Evolutionary conservation across 805 yeast genomes (phyloP).

Genomic region (Candida khao-thaluensis): DNA sequence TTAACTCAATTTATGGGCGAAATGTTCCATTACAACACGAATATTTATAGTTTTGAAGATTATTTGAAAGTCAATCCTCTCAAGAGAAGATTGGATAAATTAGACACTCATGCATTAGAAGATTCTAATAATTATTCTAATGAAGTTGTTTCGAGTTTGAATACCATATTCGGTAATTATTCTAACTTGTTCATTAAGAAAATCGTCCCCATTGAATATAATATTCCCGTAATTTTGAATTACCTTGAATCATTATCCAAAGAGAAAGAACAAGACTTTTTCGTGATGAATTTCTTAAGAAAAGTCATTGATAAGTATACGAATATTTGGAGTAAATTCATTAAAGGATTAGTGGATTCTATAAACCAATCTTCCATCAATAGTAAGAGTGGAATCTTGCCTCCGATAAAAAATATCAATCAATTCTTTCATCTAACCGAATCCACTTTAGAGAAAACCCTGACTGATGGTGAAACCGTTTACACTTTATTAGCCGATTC

Average conservation of each 20-base stretch:
- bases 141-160: slow-evolving; percentile 46
- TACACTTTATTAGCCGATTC: slow-evolving; percentile 27
- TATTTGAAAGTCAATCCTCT: slow-evolving; percentile 30
- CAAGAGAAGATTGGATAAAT: slow-evolving; percentile 31
- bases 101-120: slow-evolving; percentile 22
- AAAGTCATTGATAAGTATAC: slow-evolving; percentile 52
- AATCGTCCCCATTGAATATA: slow-evolving; percentile 36
- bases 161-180: slow-evolving; percentile 45
- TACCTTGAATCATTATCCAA: slow-evolving; percentile 27
- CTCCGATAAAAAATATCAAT: slow-evolving; percentile 32
- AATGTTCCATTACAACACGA: slow-evolving; percentile 41
- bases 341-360: slow-evolving; percentile 51
- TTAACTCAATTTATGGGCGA: slow-evolving; percentile 41
- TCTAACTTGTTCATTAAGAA: slow-evolving; percentile 35
- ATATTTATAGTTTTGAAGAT: slow-evolving; percentile 27
- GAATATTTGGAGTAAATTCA: slow-evolving; percentile 57
- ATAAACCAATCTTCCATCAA: slow-evolving; percentile 34
- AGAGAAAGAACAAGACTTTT: slow-evolving; percentile 63
- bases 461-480: slow-evolving; percentile 20
- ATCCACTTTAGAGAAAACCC: slow-evolving; percentile 28
- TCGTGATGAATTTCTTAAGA: slow-evolving; percentile 47
- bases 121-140: slow-evolving; percentile 46
- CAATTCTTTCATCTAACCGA: slow-evolving; percentile 34
- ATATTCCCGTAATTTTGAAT: slow-evolving; percentile 32
- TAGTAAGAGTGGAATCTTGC: slow-evolving; percentile 37